Percentiles rank a stretch among this genome's conserved stretches.
These are phyloP conservation scores for Globisporangium cederbergense DNA, from an alignment of 352 stramenopile species.

Conservation along the genomic window DNA sequence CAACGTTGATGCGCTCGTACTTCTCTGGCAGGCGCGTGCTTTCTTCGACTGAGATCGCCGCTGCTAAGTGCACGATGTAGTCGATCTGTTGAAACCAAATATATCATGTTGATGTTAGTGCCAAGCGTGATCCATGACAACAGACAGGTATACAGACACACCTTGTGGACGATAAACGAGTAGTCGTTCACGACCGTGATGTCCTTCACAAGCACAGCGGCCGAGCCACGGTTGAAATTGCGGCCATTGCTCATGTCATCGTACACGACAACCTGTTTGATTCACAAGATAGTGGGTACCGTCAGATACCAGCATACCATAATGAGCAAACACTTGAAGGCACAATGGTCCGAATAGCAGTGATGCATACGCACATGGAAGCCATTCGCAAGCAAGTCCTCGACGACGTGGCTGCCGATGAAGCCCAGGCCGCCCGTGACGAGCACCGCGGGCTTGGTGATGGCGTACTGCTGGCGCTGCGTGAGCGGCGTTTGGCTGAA, in stretches of 20 bases:
- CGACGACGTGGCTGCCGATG: constrained; percentile 84
- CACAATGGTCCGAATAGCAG: background rate
- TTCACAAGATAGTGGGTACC: background rate
- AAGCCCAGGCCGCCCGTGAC: constrained; percentile 82
- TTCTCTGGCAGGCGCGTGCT: constrained; percentile 83
- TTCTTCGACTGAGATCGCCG: constrained; percentile 83
- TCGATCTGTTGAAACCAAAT: constrained; percentile 44
- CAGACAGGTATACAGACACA: constrained; percentile 11
- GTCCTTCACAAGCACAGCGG: constrained; percentile 78
- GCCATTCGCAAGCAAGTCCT: constrained; percentile 69
- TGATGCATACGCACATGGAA: constrained; percentile 49
- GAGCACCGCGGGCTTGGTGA: constrained; percentile 58
- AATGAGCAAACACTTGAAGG: background rate
- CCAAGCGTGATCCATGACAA: background rate
- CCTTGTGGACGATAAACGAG: constrained; percentile 78
- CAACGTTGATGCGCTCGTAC: constrained; percentile 84
- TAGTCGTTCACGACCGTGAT: constrained; percentile 81
- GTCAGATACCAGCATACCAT: background rate
- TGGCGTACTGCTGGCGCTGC: constrained; percentile 23
- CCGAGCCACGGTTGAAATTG: constrained; percentile 77
- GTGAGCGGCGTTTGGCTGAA: constrained; percentile 22
- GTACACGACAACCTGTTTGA: constrained; percentile 72
- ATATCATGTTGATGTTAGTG: background rate
- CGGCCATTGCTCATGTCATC: constrained; percentile 88
- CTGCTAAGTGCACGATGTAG: constrained; percentile 80